phyloP scores from a whole-genome alignment of 768 basidiomycete species.

The Porpolomopsis calyptriformis region DNA sequence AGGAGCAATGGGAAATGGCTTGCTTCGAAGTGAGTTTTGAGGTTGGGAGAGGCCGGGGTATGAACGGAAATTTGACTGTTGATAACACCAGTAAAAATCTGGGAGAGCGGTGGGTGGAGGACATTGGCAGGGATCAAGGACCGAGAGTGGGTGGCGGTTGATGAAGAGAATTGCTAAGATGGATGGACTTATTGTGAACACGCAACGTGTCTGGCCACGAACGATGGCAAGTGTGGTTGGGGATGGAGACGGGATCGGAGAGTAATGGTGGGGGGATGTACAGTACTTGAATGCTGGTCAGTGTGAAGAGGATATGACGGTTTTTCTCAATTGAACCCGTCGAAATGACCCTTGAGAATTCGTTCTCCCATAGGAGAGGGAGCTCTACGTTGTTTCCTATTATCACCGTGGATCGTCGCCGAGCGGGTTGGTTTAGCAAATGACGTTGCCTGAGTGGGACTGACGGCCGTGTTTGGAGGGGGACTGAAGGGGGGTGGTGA shows the following conservation, averaged over 20 bases:
- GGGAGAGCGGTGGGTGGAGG: too few relatives aligned
- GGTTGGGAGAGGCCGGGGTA: too few relatives aligned
- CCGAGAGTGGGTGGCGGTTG: too few relatives aligned
- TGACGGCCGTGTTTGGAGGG: slow-evolving; percentile 45
- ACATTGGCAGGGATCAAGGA: too few relatives aligned
- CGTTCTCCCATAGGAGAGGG: slow-evolving; percentile 88
- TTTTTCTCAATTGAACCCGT: slow-evolving; percentile 63
- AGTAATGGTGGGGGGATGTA: background rate
- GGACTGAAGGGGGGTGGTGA: slow-evolving; percentile 29
- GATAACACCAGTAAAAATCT: too few relatives aligned
- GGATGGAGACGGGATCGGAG: slow-evolving; percentile 6
- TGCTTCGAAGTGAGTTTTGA: too few relatives aligned
- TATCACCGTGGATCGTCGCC: slow-evolving; percentile 43
- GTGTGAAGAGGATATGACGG: background rate
- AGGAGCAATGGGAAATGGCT: too few relatives aligned
- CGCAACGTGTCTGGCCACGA: too few relatives aligned
- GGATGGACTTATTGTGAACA: too few relatives aligned
- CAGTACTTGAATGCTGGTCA: background rate
- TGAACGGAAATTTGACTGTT: too few relatives aligned
- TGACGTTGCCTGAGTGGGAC: slow-evolving; percentile 19
- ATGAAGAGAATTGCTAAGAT: too few relatives aligned
- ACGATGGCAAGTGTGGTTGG: too few relatives aligned
- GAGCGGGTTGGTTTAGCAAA: slow-evolving; percentile 41
- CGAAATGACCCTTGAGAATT: slow-evolving; percentile 85
- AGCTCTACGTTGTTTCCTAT: slow-evolving; percentile 45